Evolutionary conservation across 164 flowering plant genomes (phyloP), one percentile per base, ranked within the genome.

Genomic region (Liriodendron chinense): DNA sequence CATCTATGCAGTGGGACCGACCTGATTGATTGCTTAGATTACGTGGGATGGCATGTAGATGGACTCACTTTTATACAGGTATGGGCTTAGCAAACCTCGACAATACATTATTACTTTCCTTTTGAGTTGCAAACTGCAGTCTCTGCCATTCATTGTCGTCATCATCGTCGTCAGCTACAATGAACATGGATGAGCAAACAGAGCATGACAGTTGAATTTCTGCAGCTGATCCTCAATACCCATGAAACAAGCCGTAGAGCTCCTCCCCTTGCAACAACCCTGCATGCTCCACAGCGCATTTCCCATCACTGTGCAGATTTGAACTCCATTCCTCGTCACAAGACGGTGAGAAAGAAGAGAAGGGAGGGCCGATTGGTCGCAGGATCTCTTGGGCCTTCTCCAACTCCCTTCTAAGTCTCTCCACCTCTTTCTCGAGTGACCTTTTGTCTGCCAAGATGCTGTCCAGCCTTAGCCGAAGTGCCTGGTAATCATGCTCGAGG

Each of bases 401-500:
- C 34, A 88, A 74, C 71, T 88, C 88, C 23, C 62, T 56, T 9
- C 68, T 77, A 3, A 88, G 83, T 65, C 80, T 75, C 14, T 28
- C 72, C 16, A 86, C 82, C 73, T 88, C 87, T 57, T 28, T 81
- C 73, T 86, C 86, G 0, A 84, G 83, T 74, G 76, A 72, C 68
- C 72, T 78, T 69, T 83, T 87, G 3, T 85, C 86, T 10, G 80
- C 81, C 26, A 81, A 48, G 47, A 73, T 80, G 73, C 66, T 70
- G 0, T 81, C 85, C 7, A 85, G 83, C 80, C 68, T 77, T 26
- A 72, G 73, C 71, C 89, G 87, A 23, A 95, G 90, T 28, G 85
- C 73, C 26, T 87, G 89, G 61, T 91, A 90, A 63, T 94, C 98
- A 49, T 85, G 80, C 84, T 95, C 98, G 62, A 93, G 73, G 77